Conservation (phyloP, 108 stramenopile genomes). For the Mayamaea pseudoterrestris region DNA sequence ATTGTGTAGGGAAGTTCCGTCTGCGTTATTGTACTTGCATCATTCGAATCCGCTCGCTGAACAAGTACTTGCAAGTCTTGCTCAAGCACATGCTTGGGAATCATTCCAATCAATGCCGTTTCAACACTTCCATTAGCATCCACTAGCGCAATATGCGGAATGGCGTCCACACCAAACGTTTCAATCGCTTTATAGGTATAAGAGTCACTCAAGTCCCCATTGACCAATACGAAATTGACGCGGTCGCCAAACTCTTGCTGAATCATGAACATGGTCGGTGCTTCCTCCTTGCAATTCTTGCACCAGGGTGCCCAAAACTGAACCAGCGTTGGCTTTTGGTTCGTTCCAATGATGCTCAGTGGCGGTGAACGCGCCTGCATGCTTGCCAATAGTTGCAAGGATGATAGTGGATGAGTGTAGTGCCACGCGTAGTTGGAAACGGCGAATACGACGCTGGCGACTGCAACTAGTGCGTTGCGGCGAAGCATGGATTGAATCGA, state of each 20-base stretch:
- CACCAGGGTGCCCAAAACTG: conserved; percentile 86
- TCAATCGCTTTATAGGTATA: conserved; percentile 52
- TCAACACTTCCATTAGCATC: conserved; percentile 62
- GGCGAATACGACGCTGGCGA: conserved; percentile 39
- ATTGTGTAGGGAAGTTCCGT: conserved; percentile 42
- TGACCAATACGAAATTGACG: conserved; percentile 73
- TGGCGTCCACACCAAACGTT: conserved; percentile 73
- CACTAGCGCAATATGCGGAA: conserved; percentile 67
- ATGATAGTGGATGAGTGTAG: conserved; percentile 56
- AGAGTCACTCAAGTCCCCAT: conserved; percentile 30
- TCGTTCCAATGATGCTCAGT: conserved; percentile 42
- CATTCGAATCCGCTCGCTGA: conserved; percentile 14
- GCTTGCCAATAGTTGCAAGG: conserved; percentile 36
- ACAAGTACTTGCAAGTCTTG: conserved; percentile 64
- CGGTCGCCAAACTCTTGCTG: conserved; percentile 53
- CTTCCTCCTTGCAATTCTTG: conserved; percentile 59
- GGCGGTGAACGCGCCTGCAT: conserved; percentile 58
- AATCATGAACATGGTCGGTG: conserved; percentile 45
- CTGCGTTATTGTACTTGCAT: background rate
- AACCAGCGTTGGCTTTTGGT: conserved; percentile 63
- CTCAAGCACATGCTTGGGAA: conserved; percentile 45
- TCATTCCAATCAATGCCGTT: conserved; percentile 74
- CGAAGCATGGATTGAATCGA: no score
- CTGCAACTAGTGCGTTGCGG: conserved; percentile 47
- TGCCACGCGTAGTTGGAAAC: conserved; percentile 51